Evolutionary conservation across 2,329 filamentous ascomycete genomes (phyloP), one percentile per base, ranked within the genome.

Genomic region (Capronia coronata): DNA sequence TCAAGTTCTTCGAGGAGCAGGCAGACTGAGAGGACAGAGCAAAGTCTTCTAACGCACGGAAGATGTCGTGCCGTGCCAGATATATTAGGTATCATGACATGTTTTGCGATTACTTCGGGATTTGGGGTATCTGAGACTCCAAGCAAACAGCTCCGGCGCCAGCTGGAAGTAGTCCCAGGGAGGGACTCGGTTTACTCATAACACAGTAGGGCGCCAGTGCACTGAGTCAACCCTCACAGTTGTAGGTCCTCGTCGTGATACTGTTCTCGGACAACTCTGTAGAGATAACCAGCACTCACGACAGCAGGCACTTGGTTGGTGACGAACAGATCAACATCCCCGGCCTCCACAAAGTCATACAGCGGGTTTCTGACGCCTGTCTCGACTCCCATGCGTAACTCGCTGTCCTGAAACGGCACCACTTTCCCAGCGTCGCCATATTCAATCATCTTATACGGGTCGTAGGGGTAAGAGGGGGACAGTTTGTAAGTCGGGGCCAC

Each of bases 401-500:
- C 76, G 4, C 87, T 89, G 55, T 96, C 84, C 16, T 86, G 79
- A 64, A 87, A 95, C 32, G 75, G 77, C 37, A 93, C 79, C 49
- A 88, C 83, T 58, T 79, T 84, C 46, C 84, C 82, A 1, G 89
- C 81, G 64, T 90, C 83, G 13, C 88, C 91, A 71, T 88, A 88
- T 69, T 96, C 91, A 51, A 95, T 86, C 53, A 94, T 72, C 3
- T 82, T 80, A 56, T 88, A 84, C 46, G 86, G 83, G 61, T 93
- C 83, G 61, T 89, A 90, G 1, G 89, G 86, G 62, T 89, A 91
- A 51, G 94, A 83, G 0, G 93, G 90, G 59, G 87, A 94, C 48
- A 98, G 79, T 69, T 94, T 94, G 74, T 96, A 97, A 16, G 97
- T 84, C 25, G 89, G 91, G 45, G 85, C 86, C 37, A 98, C 79